Base-by-base conservation (phyloP, 2,329 filamentous ascomycete species). In the Trichoderma sp. region DNA sequence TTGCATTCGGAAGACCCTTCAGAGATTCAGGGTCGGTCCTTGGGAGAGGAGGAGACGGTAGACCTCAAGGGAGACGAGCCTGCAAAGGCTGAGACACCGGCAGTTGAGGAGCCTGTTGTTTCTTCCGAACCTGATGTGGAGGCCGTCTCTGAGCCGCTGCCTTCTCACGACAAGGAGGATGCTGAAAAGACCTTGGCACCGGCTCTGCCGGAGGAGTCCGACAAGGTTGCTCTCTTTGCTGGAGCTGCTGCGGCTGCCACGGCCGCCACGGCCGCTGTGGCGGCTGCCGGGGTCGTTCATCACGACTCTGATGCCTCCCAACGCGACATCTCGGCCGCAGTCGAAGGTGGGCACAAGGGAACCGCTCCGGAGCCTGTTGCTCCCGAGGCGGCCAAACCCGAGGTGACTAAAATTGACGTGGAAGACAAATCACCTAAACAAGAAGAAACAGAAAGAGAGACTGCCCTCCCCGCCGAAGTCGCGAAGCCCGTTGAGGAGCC, bases 1-100 rank as follows among this genome's bases (percentile, higher is more conserved):
- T 72, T 74, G 61, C 59, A 68, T 71, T 70, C 71, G 68, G 66
- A 71, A 50, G 69, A 71, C 70, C 70, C 67, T 71, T 69, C 70
- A 66, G 66, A 66, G 68, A 66, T 68, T 63, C 68, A 69, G 58
- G 66, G 68, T 51, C 65, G 43, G 54, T 65, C 61, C 55, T 62
- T 62, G 64, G 60, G 52, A 67, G 69, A 72, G 48, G 52, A 72
- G 48, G 43, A 70, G 51, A 64, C 67, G 44, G 69, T 70, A 70
- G 68, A 61, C 70, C 67, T 72, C 72, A 67, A 67, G 60, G 64
- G 61, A 60, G 66, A 30, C 47, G 26, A 52, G 47, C 52, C 51
- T 51, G 62, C 58, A 45, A 51, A 34, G 62, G 47, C 47, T 59
- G 62, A 64, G 39, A 58, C 54, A 51, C 54, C 62, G 47, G 54